phyloP scores from a whole-genome alignment of 768 basidiomycete genomes.

The Krasilnikovozyma curviuscula region DNA sequence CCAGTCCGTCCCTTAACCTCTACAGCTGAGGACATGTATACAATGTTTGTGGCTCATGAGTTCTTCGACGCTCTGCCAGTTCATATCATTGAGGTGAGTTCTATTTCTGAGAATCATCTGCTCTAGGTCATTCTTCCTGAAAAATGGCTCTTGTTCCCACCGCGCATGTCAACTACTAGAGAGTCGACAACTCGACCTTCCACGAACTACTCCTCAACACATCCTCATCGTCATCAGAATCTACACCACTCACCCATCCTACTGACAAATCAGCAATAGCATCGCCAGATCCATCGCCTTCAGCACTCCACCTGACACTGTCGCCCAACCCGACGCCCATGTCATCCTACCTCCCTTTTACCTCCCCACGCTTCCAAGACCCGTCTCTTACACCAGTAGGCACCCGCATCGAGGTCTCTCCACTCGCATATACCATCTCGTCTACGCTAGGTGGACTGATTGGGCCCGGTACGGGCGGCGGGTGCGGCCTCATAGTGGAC shows the following conservation, averaged over 20 bases:
- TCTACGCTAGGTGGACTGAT: constrained; percentile 49
- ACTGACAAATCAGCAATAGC: too few species aligned
- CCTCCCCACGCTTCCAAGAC: constrained; percentile 52
- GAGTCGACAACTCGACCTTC: neutral
- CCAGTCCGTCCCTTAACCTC: constrained; percentile 12
- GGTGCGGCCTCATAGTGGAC: constrained; percentile 60
- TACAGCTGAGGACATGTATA: constrained; percentile 35
- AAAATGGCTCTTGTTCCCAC: neutral
- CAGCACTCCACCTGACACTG: constrained; percentile 7
- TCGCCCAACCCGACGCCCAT: neutral
- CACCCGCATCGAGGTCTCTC: constrained; percentile 61
- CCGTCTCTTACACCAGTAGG: constrained; percentile 52
- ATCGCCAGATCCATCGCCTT: too few species aligned
- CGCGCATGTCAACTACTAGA: neutral
- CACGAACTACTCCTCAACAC: constrained; percentile 11
- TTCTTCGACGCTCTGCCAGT: constrained; percentile 95
- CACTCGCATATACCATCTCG: constrained; percentile 47
- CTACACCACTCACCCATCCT: too few species aligned
- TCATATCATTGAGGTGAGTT: constrained; percentile 59
- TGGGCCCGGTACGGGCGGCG: constrained; percentile 15
- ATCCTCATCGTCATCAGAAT: constrained; percentile 1
- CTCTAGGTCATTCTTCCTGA: neutral
- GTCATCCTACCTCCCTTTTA: constrained; percentile 16
- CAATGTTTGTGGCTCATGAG: constrained; percentile 82
- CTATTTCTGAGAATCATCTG: neutral